Base-by-base conservation (phyloP, 208 protist genomes). In the Leishmania turanica region DNA sequence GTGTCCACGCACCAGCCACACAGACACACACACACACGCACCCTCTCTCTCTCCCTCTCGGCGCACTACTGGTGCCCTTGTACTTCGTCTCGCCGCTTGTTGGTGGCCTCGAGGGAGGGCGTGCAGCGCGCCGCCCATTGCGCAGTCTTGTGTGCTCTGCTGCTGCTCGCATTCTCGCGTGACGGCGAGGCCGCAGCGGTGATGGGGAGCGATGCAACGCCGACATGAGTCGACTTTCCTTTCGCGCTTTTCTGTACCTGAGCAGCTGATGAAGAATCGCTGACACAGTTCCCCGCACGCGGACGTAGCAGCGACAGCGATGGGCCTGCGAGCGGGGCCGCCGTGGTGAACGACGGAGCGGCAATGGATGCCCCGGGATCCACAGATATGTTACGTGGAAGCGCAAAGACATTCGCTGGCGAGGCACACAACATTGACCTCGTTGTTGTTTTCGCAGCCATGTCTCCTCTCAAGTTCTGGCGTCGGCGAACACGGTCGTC, bases 351-450 rank as follows among this genome's bases (percentile, higher is more conserved):
- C 40, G 51, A 7, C 49, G 74, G 51, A 15, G 72, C 11, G 34
- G 72, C 47, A 19, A 45, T 47, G 34, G 34, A 49, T 51, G 40
- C 34, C 11, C 42, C 64, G 13, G 76, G 62, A 1, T 45, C 54
- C 6, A 15, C n/a, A 1, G 80, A 51, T 31, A 83, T 31, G 75
- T 40, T 65, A 27, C 80, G 69, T 21, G 74, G 74, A 69, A 83
- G 80, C 34, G 60, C 69, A 51, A 83, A 83, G 24, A 69, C 42
- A 49, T n/a, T 82, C 34, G 21, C 42, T 1, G 47, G 65, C 49
- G 70, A 77, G 42, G 40, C 19, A 8, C 13, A 34, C 31, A 27
- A 27, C 17, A 73, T 19, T 0, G 45, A 7, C 45, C 69, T 54
- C 27, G 69, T 34, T 21, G 69, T 5, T 5, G 17, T 5, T n/a